A percentile compares a stretch with the other conserved stretches of the same genome.
These are phyloP conservation scores for Limnomonas spitsbergensis DNA, from an alignment of 139 green algal genomes.

Conservation along the genomic window DNA sequence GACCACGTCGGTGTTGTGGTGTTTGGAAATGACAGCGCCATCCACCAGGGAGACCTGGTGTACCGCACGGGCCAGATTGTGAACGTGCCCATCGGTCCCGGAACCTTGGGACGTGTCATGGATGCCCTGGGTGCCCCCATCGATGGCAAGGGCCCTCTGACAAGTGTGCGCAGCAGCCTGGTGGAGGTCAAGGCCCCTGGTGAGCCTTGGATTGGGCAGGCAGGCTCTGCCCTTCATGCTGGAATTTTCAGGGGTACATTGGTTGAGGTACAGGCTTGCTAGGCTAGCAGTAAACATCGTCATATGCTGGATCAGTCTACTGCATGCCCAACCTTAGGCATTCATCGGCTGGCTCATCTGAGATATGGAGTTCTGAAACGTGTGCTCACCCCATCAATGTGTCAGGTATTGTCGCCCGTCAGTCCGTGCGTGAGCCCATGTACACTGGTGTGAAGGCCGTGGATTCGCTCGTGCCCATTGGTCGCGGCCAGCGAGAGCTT, in stretches of 20 bases:
- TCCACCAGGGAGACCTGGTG: constrained; percentile 82
- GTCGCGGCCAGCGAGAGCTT: constrained; percentile 84
- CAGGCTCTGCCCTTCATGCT: not conserved
- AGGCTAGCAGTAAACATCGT: no score
- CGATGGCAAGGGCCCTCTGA: constrained; percentile 79
- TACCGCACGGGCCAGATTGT: constrained; percentile 88
- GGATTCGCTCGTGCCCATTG: constrained; percentile 82
- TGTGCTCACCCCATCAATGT: no score
- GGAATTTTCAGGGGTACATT: no score
- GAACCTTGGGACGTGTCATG: constrained; percentile 79
- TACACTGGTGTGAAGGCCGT: constrained; percentile 77
- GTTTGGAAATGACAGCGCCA: constrained; percentile 77
- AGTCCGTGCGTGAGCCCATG: constrained; percentile 60
- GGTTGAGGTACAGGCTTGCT: not conserved
- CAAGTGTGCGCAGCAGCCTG: constrained; percentile 55
- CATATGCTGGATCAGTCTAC: no score
- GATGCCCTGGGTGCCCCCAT: constrained; percentile 84
- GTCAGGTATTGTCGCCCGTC: constrained; percentile 41
- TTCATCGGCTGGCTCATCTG: no score
- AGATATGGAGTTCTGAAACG: no score
- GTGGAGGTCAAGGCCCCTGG: constrained; percentile 82
- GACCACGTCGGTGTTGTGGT: constrained; percentile 91
- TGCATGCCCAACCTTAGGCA: no score
- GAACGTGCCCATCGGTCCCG: constrained; percentile 81
- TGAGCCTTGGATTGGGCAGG: constrained; percentile 12